Evolutionary conservation across 768 basidiomycete genomes (phyloP).

Genomic region (Hericium rajendrae): DNA sequence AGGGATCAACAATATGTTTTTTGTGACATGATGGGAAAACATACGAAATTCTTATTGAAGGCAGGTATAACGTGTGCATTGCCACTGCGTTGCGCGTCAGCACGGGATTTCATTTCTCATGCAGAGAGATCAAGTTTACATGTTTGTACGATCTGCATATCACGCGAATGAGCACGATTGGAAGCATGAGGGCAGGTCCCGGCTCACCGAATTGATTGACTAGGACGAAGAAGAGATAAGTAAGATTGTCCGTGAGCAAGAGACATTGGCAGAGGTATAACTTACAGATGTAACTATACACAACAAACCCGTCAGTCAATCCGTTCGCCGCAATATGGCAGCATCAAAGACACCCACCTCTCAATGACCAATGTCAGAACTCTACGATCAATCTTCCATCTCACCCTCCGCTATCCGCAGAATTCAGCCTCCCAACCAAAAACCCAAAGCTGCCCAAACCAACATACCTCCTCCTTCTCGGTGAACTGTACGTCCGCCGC

Average conservation of each 20-base stretch:
- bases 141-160: conserved; percentile 42
- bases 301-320: not conserved
- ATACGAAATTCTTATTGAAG: conserved; percentile 45
- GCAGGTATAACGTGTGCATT: conserved; percentile 44
- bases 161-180: not conserved
- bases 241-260: not conserved
- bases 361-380: conserved; percentile 41
- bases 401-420: conserved; percentile 28
- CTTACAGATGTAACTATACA: conserved; percentile 38
- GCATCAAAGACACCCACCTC: conserved; percentile 23
- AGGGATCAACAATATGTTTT: not conserved
- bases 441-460: not conserved
- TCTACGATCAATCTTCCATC: conserved; percentile 40
- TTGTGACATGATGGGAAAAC: conserved; percentile 7
- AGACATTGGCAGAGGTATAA: not conserved
- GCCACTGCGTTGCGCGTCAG: conserved; percentile 26
- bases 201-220: conserved; percentile 18
- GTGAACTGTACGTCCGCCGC: conserved; percentile 40
- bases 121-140: conserved; percentile 24
- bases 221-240: not conserved
- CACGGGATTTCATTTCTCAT: not conserved
- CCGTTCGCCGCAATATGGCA: too few species aligned
- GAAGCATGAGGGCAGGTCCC: not conserved
- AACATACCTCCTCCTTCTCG: conserved; percentile 37
- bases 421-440: not conserved